Evolutionary conservation across 495 filamentous ascomycete genomes (phyloP).

Genomic region (Neurospora tetraspora): DNA sequence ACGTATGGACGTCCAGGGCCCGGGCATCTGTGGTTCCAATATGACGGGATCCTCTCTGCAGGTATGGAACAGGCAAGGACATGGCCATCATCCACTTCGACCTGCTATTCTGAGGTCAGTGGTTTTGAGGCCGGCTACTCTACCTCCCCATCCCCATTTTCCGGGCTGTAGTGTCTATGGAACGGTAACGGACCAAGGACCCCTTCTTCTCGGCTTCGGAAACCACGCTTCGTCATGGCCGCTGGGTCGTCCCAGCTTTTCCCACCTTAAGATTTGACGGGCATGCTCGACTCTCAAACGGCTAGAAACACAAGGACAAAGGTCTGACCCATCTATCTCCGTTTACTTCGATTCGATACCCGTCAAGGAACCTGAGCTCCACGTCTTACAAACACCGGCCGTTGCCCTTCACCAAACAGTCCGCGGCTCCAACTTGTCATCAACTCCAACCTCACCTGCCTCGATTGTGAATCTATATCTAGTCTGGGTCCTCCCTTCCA

Average conservation of each 20-base stretch:
- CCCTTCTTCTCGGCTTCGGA: background rate
- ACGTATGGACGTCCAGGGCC: background rate
- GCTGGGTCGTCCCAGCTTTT: background rate
- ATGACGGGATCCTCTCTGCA: background rate
- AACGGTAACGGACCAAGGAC: background rate
- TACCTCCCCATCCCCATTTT: background rate
- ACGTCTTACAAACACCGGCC: background rate
- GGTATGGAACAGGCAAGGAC: background rate
- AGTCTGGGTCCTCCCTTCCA: background rate
- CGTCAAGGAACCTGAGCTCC: background rate
- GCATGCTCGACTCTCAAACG: background rate
- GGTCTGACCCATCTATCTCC: background rate
- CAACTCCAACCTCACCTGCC: background rate
- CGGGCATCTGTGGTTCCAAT: background rate
- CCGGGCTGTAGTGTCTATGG: background rate
- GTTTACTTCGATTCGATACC: background rate
- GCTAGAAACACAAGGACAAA: background rate
- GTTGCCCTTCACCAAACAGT: background rate
- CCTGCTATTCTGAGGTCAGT: background rate
- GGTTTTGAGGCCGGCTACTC: background rate
- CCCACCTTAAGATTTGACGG: background rate
- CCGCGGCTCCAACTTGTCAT: background rate
- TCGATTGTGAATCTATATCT: background rate
- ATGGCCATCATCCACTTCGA: background rate
- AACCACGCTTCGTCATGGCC: background rate